phyloP scores from a whole-genome alignment of 768 basidiomycete genomes.

The Hydnomerulius pinastri region DNA sequence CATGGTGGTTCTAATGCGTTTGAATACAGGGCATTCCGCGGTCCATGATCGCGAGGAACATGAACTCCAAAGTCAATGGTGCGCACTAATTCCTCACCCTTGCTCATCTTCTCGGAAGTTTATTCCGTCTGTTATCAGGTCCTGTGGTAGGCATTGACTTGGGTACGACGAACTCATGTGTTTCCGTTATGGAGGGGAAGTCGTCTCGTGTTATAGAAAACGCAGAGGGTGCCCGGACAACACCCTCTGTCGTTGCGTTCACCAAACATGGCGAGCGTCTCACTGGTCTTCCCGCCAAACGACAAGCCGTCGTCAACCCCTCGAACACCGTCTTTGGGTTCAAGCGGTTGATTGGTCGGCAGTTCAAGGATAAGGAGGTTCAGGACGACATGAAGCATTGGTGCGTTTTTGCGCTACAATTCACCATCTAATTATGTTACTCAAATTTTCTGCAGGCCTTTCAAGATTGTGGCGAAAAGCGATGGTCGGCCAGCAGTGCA shows the following conservation, averaged over 20 bases:
- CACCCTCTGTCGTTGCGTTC: conserved; percentile 98
- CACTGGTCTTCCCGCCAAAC: conserved; percentile 94
- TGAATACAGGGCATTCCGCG: conserved; percentile 60
- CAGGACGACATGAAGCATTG: conserved; percentile 87
- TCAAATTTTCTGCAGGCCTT: conserved; percentile 61
- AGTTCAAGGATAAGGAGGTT: conserved; percentile 92
- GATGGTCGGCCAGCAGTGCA: conserved; percentile 81
- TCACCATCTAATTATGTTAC: neutral
- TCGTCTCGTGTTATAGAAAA: conserved; percentile 95
- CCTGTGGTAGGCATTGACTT: conserved; percentile 97
- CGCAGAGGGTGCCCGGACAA: conserved; percentile 95
- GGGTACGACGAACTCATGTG: conserved; percentile 91
- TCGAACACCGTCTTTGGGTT: conserved; percentile 92
- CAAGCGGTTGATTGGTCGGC: conserved; percentile 93
- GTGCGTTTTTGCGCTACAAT: conserved; percentile 37
- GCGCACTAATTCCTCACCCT: conserved; percentile 24
- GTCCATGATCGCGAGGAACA: conserved; percentile 81
- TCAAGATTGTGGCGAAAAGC: conserved; percentile 68
- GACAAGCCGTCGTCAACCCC: conserved; percentile 95
- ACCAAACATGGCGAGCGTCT: conserved; percentile 97
- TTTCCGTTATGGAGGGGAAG: conserved; percentile 95
- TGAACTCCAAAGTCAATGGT: conserved; percentile 96
- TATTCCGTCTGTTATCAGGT: conserved; percentile 40
- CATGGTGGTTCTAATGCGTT: neutral
- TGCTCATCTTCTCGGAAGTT: neutral